These are phyloP conservation scores for Colletotrichum spinosum DNA, from an alignment of 2,329 filamentous ascomycete genomes.

Conservation along the genomic window DNA sequence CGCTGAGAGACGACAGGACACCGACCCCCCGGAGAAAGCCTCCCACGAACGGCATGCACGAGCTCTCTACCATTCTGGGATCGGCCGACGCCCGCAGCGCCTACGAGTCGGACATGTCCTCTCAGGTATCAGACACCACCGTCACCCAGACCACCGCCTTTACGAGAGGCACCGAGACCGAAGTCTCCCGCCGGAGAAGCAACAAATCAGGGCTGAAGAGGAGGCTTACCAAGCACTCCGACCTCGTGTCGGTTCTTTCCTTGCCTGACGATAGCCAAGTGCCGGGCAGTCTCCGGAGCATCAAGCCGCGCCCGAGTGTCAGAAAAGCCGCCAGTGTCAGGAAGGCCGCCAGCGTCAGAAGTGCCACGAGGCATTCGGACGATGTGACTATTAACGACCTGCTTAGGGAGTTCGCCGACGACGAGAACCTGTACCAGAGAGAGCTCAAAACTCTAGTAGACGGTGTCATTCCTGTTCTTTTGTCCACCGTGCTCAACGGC, in stretches of 20 bases:
- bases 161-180: conserved; percentile 59
- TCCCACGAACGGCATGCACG: conserved; percentile 66
- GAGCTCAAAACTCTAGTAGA: conserved; percentile 95
- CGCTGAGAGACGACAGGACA: conserved; percentile 38
- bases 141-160: conserved; percentile 64
- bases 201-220: conserved; percentile 72
- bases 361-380: conserved; percentile 73
- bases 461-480: conserved; percentile 91
- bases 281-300: conserved; percentile 73
- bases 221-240: conserved; percentile 89
- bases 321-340: conserved; percentile 77
- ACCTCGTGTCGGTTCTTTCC: conserved; percentile 93
- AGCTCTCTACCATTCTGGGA: conserved; percentile 66
- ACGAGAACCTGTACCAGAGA: conserved; percentile 88
- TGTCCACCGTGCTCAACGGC: conserved; percentile 84
- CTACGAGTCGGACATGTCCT: conserved; percentile 62
- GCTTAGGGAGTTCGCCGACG: conserved; percentile 81
- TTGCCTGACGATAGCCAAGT: conserved; percentile 69
- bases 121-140: conserved; percentile 62
- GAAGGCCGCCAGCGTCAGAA: conserved; percentile 82
- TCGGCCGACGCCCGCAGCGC: conserved; percentile 63
- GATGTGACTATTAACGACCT: conserved; percentile 80
- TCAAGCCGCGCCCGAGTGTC: conserved; percentile 82
- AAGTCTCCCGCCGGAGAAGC: conserved; percentile 58
- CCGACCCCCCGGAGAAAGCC: conserved; percentile 52